These are phyloP conservation scores for Drosera capensis DNA, from an alignment of 148 eudicot species.

Conservation along the genomic window DNA sequence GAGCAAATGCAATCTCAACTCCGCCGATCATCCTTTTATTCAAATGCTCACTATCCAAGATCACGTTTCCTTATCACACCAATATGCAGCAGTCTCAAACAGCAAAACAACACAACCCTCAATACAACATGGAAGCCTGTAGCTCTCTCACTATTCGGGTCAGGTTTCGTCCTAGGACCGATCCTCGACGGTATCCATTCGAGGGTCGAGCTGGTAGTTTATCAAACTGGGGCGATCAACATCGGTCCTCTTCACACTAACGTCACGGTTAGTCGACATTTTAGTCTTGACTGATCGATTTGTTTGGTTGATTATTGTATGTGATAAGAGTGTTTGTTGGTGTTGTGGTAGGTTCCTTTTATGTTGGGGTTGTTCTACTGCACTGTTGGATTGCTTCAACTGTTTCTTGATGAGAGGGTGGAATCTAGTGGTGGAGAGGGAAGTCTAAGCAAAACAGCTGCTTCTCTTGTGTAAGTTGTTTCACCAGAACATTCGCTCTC, in stretches of 20 bases:
- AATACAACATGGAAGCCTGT: slow-evolving; percentile 21
- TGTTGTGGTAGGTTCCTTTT: slow-evolving; percentile 46
- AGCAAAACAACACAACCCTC: slow-evolving; percentile 8
- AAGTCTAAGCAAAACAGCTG: slow-evolving; percentile 22
- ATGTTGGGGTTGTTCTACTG: slow-evolving; percentile 64
- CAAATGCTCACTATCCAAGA: neutral
- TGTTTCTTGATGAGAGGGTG: slow-evolving; percentile 40
- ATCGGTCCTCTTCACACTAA: slow-evolving; percentile 77
- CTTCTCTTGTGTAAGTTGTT: slow-evolving; percentile 43
- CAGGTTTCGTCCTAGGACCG: slow-evolving; percentile 65
- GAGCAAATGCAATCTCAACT: neutral
- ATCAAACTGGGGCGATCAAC: slow-evolving; percentile 56
- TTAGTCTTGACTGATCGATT: neutral
- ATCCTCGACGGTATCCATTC: slow-evolving; percentile 73
- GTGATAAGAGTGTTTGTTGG: neutral
- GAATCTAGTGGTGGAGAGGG: slow-evolving; percentile 12
- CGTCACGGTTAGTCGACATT: slow-evolving; percentile 35
- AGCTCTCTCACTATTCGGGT: slow-evolving; percentile 38
- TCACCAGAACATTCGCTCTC: neutral
- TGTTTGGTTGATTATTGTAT: neutral
- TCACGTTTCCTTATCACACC: neutral
- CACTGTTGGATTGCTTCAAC: slow-evolving; percentile 56
- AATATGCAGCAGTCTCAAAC: slow-evolving; percentile 19
- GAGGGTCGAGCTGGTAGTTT: slow-evolving; percentile 48
- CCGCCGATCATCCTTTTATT: neutral